Evolutionary conservation across 1,284 basidiomycete species (phyloP), one percentile per base, ranked within the genome.

Genomic region (Heterobasidion annosum): DNA sequence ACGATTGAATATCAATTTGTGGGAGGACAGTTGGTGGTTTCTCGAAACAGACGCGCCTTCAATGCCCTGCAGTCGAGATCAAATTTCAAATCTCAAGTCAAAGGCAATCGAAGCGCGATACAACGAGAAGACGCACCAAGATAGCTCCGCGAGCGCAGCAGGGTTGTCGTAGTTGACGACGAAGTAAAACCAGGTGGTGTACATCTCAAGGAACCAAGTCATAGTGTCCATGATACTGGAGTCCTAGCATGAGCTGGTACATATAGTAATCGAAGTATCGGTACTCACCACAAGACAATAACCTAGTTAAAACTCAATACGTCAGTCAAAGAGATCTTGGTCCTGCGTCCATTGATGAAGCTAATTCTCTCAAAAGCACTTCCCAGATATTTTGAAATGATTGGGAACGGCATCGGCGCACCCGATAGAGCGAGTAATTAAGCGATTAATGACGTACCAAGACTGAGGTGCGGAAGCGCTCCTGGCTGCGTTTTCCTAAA

Each of bases 101-200:
- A 32, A n/a, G 34, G 48, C 7, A 16, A 25, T 49, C 8, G n/a
- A 49, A 32, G 25, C 19, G 4, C 16, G n/a, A n/a, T 8, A 9
- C 6, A 33, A 12, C 15, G 34, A 15, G 34, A 15, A 34, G 25
- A 43, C 50, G 18, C 32, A 51, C 50, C 50, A 51, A 35, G 19
- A 18, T 12, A 35, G 50, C 15, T 18, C 32, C 6, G 50, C 35
- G 19, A 51, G 19, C 15, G 50, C 37, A 9, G 51, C 40, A 13
- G 51, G 40, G 16, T 45, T 46, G 18, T n/a, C 51, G 5, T 45
- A 52, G 51, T 52, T 52, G n/a, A 34, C 43, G 16, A 52, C 51
- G 32, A 52, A 52, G 43, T 52, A 52, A 16, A 19, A 46, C 51
- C 51, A 52, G 16, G 37, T 42, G 8, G 51, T 52, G 33, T 46